Base-by-base conservation (phyloP, 208 protist species). In the Leishmania amazonensis region DNA sequence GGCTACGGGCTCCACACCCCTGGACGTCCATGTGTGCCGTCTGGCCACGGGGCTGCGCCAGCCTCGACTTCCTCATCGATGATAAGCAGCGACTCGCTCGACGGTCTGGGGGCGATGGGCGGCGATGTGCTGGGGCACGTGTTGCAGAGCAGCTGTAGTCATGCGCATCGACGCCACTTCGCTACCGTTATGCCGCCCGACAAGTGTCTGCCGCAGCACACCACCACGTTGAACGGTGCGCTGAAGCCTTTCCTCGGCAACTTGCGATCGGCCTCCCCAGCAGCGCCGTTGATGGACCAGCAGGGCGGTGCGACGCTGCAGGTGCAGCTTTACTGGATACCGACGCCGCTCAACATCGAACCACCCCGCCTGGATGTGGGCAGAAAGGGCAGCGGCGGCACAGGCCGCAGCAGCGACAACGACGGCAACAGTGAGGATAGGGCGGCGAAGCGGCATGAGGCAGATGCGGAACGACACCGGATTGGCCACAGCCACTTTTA, bases 321-420 rank as follows among this genome's bases (percentile, higher is more conserved):
- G 58, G 83, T 86, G 31, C 83, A 86, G 74, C 83, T 86, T 73
- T 71, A 86, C 47, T 86, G 83, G 83, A 35, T 83, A 57, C 42
- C 75, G 4, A 86, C 83, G 13, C 83, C 83, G 19, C 60, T 54
- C 4, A 75, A 75, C 40, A 67, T 85, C 51, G 57, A 35, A 57
- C 78, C 78, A 60, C 64, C 78, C 28, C 73, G 78, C 19, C 78
- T 47, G 38, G 64, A 38, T 2, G 78, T 42, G 47, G 40, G 62
- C 53, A n/a, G 45, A 15, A 78, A 73, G n/a, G 35, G 7, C 13
- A 78, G 54, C 35, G 76, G n/a, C 38, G 51, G 45, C 60, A 19
- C 35, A 6, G 47, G 19, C 57, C 9, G 2, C 57, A 35, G 75
- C 53, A 45, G 53, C 53, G 21, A 24, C 40, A 45, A 64, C 31